Evolutionary conservation across 139 green algal genomes (phyloP), one percentile per base, ranked within the genome.

Genomic region (Astrephomene gubernaculifera): DNA sequence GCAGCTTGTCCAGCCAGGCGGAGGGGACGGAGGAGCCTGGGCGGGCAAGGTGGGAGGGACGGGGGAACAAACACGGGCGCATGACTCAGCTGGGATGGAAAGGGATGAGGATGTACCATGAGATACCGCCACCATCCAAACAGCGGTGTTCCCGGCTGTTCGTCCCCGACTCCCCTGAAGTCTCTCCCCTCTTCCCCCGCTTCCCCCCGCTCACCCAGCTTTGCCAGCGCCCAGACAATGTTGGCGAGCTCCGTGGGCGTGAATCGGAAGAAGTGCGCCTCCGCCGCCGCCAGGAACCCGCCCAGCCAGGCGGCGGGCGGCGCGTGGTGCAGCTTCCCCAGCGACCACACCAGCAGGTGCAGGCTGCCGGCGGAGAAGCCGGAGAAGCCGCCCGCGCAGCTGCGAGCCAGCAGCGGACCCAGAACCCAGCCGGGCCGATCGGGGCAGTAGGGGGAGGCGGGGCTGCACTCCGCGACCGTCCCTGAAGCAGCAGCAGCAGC

Each of bases 221-320:
- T 90, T 22, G 88, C 88, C 6, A 92, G 65, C 27, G 88, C 88
- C 88, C 88, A 92, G 29, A 92, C 79, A 33, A 90, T 85, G 76
- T 92, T 92, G 49, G 76, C 38, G 43, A 92, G 87, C 61, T 92
- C 88, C 0, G 82, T 79, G 31, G 88, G 88, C 31, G 85, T 61
- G 81, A 92, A 88, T 57, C 81, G 76, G 82, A 92, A 92, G 44
- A 92, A 90, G 31, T 63, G 61, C 5, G 81, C 39, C 85, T 90
- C 85, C 29, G 80, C 79, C n/a, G 86, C 86, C 19, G 38, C 38
- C 45, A 89, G 49, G 63, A 83, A 89, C 10, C 49, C 61, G 49
- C 65, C 60, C 21, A 89, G 71, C 86, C 86, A 89, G 5, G 65
- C 61, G 1, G 39, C 61, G 4, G 63, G n/a, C 29, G 91, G 91